phyloP scores from a whole-genome alignment of 2,329 filamentous ascomycete genomes.

The Colletotrichum brevisporum region DNA sequence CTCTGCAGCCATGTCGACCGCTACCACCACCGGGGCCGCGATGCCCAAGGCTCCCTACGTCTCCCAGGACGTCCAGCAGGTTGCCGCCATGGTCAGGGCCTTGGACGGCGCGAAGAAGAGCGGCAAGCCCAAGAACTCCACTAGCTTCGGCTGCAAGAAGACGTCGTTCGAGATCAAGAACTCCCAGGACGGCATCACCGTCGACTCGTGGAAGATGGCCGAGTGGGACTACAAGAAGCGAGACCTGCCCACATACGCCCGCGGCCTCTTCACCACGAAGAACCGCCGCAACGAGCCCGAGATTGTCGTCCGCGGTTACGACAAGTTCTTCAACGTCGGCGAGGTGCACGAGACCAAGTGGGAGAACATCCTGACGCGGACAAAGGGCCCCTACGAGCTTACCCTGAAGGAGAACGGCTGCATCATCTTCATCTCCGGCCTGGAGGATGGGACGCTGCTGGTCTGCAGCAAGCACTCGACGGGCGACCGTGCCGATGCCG shows the following conservation, averaged over 20 bases:
- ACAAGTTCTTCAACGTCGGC: slow-evolving; percentile 97
- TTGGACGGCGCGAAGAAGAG: slow-evolving; percentile 71
- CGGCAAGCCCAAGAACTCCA: slow-evolving; percentile 67
- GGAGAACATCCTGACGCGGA: slow-evolving; percentile 81
- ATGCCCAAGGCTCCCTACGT: slow-evolving; percentile 70
- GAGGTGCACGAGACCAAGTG: slow-evolving; percentile 89
- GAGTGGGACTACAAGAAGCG: slow-evolving; percentile 96
- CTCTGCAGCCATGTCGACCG: slow-evolving; percentile 25
- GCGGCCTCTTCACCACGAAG: slow-evolving; percentile 91
- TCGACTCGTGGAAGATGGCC: slow-evolving; percentile 93
- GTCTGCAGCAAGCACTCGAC: slow-evolving; percentile 99
- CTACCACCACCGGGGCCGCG: slow-evolving; percentile 40
- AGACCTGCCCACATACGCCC: slow-evolving; percentile 90
- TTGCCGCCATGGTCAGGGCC: slow-evolving; percentile 74
- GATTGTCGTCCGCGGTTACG: slow-evolving; percentile 91
- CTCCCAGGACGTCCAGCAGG: slow-evolving; percentile 78
- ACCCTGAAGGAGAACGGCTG: slow-evolving; percentile 99
- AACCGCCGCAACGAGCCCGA: slow-evolving; percentile 76
- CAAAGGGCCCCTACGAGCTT: slow-evolving; percentile 90
- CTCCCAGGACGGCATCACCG: slow-evolving; percentile 74
- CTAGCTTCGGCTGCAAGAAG: slow-evolving; percentile 80
- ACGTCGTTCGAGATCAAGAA: slow-evolving; percentile 78
- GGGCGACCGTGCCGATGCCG: slow-evolving; percentile 78
- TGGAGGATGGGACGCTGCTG: slow-evolving; percentile 89
- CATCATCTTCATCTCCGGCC: slow-evolving; percentile 95